Base-by-base conservation (phyloP, 306 rosid genomes). In the Cucurbita maxima region DNA sequence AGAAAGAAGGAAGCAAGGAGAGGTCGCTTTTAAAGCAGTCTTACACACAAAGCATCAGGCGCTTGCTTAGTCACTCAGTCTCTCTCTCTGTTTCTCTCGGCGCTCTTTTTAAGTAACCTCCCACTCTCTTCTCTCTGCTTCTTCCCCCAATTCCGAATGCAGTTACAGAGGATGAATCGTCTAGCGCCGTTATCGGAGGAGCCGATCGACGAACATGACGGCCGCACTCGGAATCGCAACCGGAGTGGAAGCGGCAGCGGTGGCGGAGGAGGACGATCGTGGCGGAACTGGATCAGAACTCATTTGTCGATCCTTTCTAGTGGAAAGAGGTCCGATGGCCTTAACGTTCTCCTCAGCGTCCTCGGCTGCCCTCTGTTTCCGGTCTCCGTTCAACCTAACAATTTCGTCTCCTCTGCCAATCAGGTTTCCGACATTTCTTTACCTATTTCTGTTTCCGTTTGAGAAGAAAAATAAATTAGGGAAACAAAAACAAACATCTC, bases 311-410 rank as follows among this genome's bases (percentile, higher is more conserved):
- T 62, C 45, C 86, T 85, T 71, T 82, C 77, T 60, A 85, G 79
- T 84, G 82, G 78, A 79, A 90, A 89, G 70, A 87, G 87, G 78
- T 82, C 97, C 6, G 85, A 94, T 5, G 85, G 91, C 83, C 84
- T 94, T 71, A 89, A 83, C 43, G 82, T 89, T 59, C 97, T 94
- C 16, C 94, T 94, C 43, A 86, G 97, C 77, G 97, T 94, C 77
- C 87, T 90, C 15, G 98, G 87, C 61, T 90, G 97, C 55, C 98
- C 97, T 75, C 96, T 94, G 54, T 90, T 89, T 55, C 98, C 97
- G 40, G 79, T 93, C 52, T 85, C 92, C 68, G 64, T 83, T 7
- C 87, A 77, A 50, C 85, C 82, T 61, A 76, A 85, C 41, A 6
- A 11, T 76, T 2, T 9, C 69, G 44, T 38, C 48, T 62, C 22